Evolutionary conservation across 345 rosid species (phyloP), one percentile per base, ranked within the genome.

Genomic region (Arabidopsis suecica): DNA sequence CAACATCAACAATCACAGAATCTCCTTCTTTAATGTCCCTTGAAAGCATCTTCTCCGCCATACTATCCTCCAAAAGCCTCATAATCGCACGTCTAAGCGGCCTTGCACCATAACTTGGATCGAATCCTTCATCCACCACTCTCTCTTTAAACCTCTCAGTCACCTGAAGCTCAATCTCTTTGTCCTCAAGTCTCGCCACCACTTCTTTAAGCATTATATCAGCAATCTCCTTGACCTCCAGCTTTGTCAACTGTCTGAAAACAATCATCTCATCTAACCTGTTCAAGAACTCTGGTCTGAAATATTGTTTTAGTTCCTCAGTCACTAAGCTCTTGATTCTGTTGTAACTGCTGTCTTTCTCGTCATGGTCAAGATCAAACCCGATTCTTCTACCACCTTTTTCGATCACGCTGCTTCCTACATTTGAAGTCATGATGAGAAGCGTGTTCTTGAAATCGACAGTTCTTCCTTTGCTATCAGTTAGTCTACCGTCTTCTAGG

Each of bases 1-100:
- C 91, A 0, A 93, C 96, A 75, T 95, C 99, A 6, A 90, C 93
- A 0, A 95, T 95, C 9, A 93, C 98, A 0, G 93, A 93, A 69
- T 93, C 97, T 6, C 99, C 97, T 47, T 93, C 96, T 65, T 89
- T 96, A 73, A 96, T 96, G 68, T 93, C 98, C 70, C 96, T 80
- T 18, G 90, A 84, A 20, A 96, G 98, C 99, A 95, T 90, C 79
- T 95, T 95, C 90, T 96, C 99, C 1, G 98, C 99, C 99, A 96
- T 88, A 73, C 91, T 87, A 78, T 96, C 99, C 76, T 96, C 99
- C 48, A 96, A 80, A 18, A 93, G 89, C 79, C 97, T 87, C 98
- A 91, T 93, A 0, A 96, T 89, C 20, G 98, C 99, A 78, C 99
- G 85, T 82, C 99, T 84, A 58, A 96, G 78, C 53, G 99, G 98